Conservation (phyloP, 129 eudicot species). For the Flaveria robusta region DNA sequence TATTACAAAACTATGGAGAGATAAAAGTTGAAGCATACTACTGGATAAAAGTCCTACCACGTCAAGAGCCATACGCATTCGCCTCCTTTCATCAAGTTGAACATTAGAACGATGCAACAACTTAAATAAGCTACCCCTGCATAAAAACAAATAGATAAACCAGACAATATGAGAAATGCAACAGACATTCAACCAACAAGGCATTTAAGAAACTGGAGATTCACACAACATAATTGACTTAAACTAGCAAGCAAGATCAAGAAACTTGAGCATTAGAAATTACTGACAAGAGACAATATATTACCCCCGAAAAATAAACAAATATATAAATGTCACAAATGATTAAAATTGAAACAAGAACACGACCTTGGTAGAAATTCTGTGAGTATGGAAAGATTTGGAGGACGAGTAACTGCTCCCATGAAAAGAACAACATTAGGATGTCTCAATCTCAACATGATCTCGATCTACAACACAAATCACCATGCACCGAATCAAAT, state of each 20-base stretch:
- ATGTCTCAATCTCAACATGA: slow-evolving; percentile 96
- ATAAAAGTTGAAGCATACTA: slow-evolving; percentile 4
- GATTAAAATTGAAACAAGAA: not conserved
- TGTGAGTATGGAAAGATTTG: slow-evolving; percentile 90
- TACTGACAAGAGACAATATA: slow-evolving; percentile 2
- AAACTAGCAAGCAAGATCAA: not conserved
- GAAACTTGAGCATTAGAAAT: slow-evolving; percentile 1
- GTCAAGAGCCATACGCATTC: slow-evolving; percentile 89
- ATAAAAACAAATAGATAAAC: not conserved
- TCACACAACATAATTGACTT: not conserved
- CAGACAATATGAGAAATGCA: slow-evolving; percentile 13
- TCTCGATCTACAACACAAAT: slow-evolving; percentile 70
- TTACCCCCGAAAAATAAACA: slow-evolving; percentile 1
- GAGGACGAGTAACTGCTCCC: slow-evolving; percentile 99
- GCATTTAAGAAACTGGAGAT: not conserved
- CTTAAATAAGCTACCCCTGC: slow-evolving; percentile 88
- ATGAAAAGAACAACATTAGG: slow-evolving; percentile 98
- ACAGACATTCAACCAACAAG: not conserved
- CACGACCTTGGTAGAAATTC: slow-evolving; percentile 91
- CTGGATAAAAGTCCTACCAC: slow-evolving; percentile 54
- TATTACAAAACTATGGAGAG: not conserved
- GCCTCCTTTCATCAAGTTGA: slow-evolving; percentile 82
- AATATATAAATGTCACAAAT: not conserved
- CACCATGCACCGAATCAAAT: slow-evolving; percentile 21
- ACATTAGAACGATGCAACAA: slow-evolving; percentile 76